Percentiles rank a stretch among this genome's conserved stretches.
Evolutionary conservation across 2,329 filamentous ascomycete genomes (phyloP).

Genomic region (Conoideocrella luteorostrata): DNA sequence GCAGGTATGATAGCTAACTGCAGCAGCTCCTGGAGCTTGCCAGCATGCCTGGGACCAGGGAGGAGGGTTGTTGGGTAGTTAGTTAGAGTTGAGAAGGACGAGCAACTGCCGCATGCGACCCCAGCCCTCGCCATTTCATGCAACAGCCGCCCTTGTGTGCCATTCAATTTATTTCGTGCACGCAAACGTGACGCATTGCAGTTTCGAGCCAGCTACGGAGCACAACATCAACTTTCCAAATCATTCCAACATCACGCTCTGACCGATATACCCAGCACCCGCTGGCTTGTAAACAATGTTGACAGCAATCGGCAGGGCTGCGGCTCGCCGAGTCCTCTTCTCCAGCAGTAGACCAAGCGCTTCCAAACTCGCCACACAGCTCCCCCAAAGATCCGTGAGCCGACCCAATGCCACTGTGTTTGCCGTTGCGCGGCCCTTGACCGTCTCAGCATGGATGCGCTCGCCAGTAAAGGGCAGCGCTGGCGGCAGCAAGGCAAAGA

Average conservation of each 20-base stretch:
- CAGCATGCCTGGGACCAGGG: no score
- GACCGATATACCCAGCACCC: no score
- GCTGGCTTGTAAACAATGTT: constrained; percentile 33
- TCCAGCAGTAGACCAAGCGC: constrained; percentile 11
- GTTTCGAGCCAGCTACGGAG: no score
- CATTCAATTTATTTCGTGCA: constrained; percentile 4
- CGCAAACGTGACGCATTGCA: constrained; percentile 12
- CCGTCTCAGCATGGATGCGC: constrained; percentile 22
- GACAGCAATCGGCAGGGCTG: constrained; percentile 32
- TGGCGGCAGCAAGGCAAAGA: constrained; percentile 15
- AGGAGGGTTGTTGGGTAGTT: no score
- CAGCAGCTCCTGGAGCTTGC: no score
- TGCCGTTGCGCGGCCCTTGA: constrained; percentile 15
- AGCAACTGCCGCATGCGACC: constrained; percentile 4
- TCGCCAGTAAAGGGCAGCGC: constrained; percentile 18
- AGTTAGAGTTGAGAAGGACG: not conserved
- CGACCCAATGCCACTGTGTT: constrained; percentile 7
- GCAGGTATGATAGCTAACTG: no score
- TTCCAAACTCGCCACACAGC: constrained; percentile 15
- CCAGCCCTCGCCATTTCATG: constrained; percentile 13
- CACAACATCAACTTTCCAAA: no score
- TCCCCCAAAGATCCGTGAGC: not conserved
- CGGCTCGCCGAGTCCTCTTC: constrained; percentile 27
- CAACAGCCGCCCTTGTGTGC: no score
- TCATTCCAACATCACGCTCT: no score